phyloP scores from a whole-genome alignment of 495 filamentous ascomycete species.

The Annulohypoxylon moriforme region DNA sequence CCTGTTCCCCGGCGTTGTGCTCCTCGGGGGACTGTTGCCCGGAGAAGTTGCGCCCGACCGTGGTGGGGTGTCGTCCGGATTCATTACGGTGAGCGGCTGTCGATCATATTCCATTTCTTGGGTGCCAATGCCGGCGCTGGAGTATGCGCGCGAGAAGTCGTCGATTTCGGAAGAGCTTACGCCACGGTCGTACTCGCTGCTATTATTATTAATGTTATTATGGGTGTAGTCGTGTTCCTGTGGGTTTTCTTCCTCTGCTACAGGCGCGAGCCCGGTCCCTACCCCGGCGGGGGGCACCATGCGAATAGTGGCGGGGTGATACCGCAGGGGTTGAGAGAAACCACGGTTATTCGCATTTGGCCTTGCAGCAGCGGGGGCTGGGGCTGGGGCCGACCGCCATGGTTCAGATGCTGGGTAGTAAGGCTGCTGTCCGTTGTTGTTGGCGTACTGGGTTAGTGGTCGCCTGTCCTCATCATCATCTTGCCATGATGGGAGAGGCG shows the following conservation, averaged over 20 bases:
- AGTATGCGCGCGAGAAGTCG: constrained; percentile 56
- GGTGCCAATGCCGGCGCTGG: constrained; percentile 55
- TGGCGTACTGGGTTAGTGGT: constrained; percentile 29
- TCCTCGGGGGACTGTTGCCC: constrained; percentile 14
- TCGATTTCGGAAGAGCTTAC: constrained; percentile 54
- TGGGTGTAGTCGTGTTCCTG: constrained; percentile 16
- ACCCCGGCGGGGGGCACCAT: constrained; percentile 11
- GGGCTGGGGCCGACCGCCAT: constrained; percentile 9
- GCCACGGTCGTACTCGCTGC: constrained; percentile 27
- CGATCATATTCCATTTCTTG: constrained; percentile 48
- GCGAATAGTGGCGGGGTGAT: constrained; percentile 27
- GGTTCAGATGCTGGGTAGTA: constrained; percentile 20
- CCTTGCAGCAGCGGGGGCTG: constrained; percentile 15
- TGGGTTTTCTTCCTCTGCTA: constrained; percentile 44
- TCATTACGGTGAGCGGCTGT: constrained; percentile 34
- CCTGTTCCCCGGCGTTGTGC: constrained; percentile 23
- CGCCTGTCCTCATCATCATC: constrained; percentile 45
- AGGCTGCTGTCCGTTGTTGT: constrained; percentile 13
- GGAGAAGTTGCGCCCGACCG: constrained; percentile 19
- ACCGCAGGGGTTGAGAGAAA: constrained; percentile 46
- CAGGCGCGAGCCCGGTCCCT: constrained; percentile 46
- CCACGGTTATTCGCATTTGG: constrained; percentile 15
- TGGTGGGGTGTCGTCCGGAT: constrained; percentile 30
- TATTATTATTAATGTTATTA: neutral
- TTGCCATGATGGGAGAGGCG: constrained; percentile 47